A percentile compares a stretch with the other conserved stretches of the same genome.
These are phyloP conservation scores for Cryptococcus amylolentus DNA, from an alignment of 1,284 basidiomycete species.

Conservation along the genomic window DNA sequence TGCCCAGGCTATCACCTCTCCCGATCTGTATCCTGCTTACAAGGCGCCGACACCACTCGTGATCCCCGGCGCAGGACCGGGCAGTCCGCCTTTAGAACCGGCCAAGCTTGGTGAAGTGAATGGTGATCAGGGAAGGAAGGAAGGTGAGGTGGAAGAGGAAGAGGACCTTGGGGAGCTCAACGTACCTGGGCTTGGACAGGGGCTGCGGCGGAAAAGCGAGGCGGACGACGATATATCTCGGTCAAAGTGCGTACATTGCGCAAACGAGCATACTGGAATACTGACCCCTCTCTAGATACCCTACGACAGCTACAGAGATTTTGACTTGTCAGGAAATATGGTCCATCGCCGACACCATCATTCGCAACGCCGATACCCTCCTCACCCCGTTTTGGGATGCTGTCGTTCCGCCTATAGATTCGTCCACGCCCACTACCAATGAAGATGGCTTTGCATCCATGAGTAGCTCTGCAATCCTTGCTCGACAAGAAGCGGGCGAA, in stretches of 20 bases:
- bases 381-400: slow-evolving; percentile 89
- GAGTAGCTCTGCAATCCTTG: slow-evolving; percentile 5
- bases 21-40: slow-evolving; percentile 32
- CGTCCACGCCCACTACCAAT: slow-evolving; percentile 10
- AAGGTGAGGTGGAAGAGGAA: neutral
- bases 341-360: slow-evolving; percentile 86
- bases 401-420: slow-evolving; percentile 56
- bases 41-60: neutral
- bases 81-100: slow-evolving; percentile 28
- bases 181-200: slow-evolving; percentile 31
- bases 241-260: slow-evolving; percentile 27
- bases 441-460: slow-evolving; percentile 2
- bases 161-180: slow-evolving; percentile 8
- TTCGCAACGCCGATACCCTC: slow-evolving; percentile 60
- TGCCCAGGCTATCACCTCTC: slow-evolving; percentile 20
- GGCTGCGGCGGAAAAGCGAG: slow-evolving; percentile 23
- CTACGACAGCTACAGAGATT: slow-evolving; percentile 91
- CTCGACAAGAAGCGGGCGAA: slow-evolving; percentile 40
- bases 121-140: neutral
- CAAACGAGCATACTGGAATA: neutral
- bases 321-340: slow-evolving; percentile 86
- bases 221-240: slow-evolving; percentile 24
- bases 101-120: slow-evolving; percentile 8
- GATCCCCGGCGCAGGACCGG: slow-evolving; percentile 23
- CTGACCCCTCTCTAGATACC: slow-evolving; percentile 62